Evolutionary conservation across 768 basidiomycete genomes (phyloP).

Genomic region (Antrodiella citrinella): DNA sequence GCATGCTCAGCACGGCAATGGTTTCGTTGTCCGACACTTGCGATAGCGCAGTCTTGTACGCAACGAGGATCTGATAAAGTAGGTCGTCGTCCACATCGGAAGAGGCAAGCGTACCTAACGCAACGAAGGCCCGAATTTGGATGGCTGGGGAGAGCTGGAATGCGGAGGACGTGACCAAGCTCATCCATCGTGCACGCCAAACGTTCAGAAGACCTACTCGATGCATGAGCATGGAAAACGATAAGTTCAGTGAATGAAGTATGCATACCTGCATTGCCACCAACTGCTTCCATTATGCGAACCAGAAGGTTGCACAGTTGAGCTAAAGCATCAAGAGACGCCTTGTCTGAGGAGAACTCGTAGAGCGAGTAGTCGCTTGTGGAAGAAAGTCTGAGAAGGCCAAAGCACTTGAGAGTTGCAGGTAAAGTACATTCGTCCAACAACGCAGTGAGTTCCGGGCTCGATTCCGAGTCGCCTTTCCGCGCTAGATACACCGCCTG

Average conservation of each 20-base stretch:
- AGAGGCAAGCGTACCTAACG: conserved; percentile 73
- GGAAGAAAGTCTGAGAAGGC: conserved; percentile 51
- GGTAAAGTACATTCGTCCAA: conserved; percentile 53
- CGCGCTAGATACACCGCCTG: conserved; percentile 63
- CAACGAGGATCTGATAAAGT: conserved; percentile 87
- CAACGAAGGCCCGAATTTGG: conserved; percentile 83
- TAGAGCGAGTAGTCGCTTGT: conserved; percentile 61
- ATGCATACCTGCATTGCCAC: conserved; percentile 59
- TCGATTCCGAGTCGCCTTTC: conserved; percentile 39
- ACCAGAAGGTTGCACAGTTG: conserved; percentile 54
- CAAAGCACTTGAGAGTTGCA: conserved; percentile 62
- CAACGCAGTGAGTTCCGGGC: conserved; percentile 51
- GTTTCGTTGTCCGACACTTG: conserved; percentile 66
- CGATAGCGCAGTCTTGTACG: conserved; percentile 64
- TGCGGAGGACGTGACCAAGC: conserved; percentile 76
- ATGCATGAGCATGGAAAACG: conserved; percentile 8
- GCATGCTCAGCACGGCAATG: conserved; percentile 75
- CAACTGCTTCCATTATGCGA: conserved; percentile 52
- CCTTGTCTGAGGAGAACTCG: conserved; percentile 46
- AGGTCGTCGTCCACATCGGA: conserved; percentile 89
- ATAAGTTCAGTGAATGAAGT: background rate
- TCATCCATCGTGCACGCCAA: conserved; percentile 94
- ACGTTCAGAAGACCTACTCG: conserved; percentile 65
- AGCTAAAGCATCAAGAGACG: conserved; percentile 59
- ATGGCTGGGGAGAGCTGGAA: conserved; percentile 85